Conservation (phyloP, 345 rosid genomes). For the Corchorus olitorius region DNA sequence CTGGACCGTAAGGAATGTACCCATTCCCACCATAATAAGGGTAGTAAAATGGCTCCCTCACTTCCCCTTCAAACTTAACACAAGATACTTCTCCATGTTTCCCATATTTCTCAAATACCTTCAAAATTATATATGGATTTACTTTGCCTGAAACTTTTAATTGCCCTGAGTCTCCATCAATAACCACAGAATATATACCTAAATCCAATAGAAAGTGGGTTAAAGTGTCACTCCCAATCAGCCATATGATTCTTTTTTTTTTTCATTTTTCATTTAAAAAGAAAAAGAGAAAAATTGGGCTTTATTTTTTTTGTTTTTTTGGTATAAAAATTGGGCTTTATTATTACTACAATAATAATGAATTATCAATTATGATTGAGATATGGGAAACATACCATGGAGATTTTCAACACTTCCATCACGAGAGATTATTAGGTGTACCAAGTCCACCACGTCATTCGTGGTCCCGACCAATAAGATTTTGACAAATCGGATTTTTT, state of each 20-base stretch:
- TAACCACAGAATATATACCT: slow-evolving; percentile 24
- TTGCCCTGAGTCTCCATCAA: slow-evolving; percentile 28
- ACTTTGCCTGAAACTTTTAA: slow-evolving; percentile 24
- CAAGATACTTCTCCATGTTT: slow-evolving; percentile 25
- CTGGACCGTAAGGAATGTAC: slow-evolving; percentile 9
- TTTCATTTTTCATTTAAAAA: too few relatives aligned
- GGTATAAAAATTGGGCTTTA: too few relatives aligned
- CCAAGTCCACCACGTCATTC: too few relatives aligned
- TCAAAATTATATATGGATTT: slow-evolving; percentile 19
- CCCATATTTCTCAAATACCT: slow-evolving; percentile 21
- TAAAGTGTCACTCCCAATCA: not conserved
- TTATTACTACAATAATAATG: too few relatives aligned
- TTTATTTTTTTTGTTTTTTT: too few relatives aligned
- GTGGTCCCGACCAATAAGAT: too few relatives aligned
- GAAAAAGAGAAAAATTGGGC: too few relatives aligned
- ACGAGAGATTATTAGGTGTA: too few relatives aligned
- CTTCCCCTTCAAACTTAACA: slow-evolving; percentile 21
- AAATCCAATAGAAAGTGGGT: not conserved
- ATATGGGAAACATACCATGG: slow-evolving; percentile 13
- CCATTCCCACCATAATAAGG: slow-evolving; percentile 14
- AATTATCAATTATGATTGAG: too few relatives aligned
- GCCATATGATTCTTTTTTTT: too few relatives aligned
- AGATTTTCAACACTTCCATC: slow-evolving; percentile 31
- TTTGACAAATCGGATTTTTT: too few relatives aligned
- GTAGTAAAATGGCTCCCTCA: not conserved